Conservation (phyloP, 345 rosid species). For the Raphanus sativus region DNA sequence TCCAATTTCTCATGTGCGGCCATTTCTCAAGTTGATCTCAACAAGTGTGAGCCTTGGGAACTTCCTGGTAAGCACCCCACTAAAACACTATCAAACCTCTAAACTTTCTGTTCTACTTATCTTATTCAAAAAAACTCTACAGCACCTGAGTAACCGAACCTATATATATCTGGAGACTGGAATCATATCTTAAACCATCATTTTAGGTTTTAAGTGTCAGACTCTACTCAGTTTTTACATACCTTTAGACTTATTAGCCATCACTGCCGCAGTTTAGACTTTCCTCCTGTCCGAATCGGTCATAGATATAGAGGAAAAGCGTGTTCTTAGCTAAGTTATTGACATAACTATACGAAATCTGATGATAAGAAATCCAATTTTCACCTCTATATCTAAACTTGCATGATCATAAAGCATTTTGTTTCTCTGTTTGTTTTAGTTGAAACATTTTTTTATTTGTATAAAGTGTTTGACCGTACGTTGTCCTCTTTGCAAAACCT, state of each 20-base stretch:
- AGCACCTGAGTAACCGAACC: not conserved
- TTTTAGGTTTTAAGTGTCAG: not conserved
- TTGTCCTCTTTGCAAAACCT: not conserved
- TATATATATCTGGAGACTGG: not conserved
- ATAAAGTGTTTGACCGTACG: not conserved
- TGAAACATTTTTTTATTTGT: not conserved
- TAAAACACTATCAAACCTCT: not conserved
- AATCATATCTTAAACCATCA: not conserved
- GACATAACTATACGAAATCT: not conserved
- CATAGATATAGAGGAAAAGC: not conserved
- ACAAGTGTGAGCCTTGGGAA: slow-evolving; percentile 98
- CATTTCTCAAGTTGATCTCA: slow-evolving; percentile 85
- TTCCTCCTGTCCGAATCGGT: not conserved
- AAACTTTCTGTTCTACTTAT: not conserved
- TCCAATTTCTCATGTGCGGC: slow-evolving; percentile 69
- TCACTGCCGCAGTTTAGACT: not conserved
- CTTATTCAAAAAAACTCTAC: not conserved
- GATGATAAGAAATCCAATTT: not conserved
- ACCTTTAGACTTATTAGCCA: not conserved
- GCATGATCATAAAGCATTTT: too few relatives aligned
- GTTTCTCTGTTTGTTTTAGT: too few relatives aligned
- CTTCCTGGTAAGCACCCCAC: slow-evolving; percentile 62
- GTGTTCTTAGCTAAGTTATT: not conserved
- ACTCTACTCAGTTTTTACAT: not conserved
- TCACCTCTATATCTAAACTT: too few relatives aligned